Evolutionary conservation across 352 stramenopile species (phyloP).

Genomic region (Phytophthora kernoviae): DNA sequence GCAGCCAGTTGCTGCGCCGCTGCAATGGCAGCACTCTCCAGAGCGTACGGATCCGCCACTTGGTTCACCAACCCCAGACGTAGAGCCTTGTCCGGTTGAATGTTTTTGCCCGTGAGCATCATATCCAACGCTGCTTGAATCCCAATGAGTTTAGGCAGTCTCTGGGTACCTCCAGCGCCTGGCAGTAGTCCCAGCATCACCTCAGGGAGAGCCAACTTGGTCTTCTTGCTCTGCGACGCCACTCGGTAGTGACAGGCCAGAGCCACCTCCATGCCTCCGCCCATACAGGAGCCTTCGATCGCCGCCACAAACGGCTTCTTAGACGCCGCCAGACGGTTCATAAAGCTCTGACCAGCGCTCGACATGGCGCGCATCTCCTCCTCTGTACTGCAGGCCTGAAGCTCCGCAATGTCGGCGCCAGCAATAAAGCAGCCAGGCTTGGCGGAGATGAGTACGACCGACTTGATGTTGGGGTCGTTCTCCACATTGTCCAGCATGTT

Average conservation of each 20-base stretch:
- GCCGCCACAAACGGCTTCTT: conserved; percentile 96
- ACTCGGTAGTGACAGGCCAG: conserved; percentile 98
- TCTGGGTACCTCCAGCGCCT: conserved; percentile 97
- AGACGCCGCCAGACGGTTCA: conserved; percentile 91
- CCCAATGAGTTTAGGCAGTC: conserved; percentile 94
- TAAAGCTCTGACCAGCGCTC: conserved; percentile 92
- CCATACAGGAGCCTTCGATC: conserved; percentile 97
- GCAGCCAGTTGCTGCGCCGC: conserved; percentile 89
- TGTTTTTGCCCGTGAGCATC: conserved; percentile 98
- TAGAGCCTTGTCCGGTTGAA: conserved; percentile 95
- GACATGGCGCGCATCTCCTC: conserved; percentile 93
- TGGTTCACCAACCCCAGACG: conserved; percentile 98
- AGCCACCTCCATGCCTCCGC: conserved; percentile 96
- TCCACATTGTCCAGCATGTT: conserved; percentile 90
- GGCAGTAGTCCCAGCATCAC: conserved; percentile 98
- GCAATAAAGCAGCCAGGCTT: conserved; percentile 99
- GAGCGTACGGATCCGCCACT: conserved; percentile 88
- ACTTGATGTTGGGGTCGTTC: conserved; percentile 92
- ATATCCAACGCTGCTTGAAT: conserved; percentile 95
- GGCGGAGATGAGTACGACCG: conserved; percentile 96
- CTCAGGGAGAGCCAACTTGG: conserved; percentile 96
- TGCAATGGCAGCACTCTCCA: conserved; percentile 92
- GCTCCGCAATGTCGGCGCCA: conserved; percentile 97
- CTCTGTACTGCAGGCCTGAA: conserved; percentile 86
- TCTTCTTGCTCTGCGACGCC: conserved; percentile 94